A percentile compares a stretch with the other conserved stretches of the same genome.
Conservation (phyloP, 2,329 filamentous ascomycete genomes). For the Trichoderma semiorbis region DNA sequence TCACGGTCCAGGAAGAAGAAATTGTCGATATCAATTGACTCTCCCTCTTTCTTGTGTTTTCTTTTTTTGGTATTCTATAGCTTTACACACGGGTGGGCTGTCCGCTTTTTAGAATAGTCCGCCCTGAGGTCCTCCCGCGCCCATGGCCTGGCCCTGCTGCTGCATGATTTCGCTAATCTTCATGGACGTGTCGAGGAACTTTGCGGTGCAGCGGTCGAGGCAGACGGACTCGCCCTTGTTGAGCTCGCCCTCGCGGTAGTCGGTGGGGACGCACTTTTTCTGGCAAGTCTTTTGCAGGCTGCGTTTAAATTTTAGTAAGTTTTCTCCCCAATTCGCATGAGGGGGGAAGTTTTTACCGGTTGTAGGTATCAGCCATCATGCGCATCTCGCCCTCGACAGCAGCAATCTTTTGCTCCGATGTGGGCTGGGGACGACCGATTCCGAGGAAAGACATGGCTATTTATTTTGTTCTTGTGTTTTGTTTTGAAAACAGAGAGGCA, state of each 20-base stretch:
- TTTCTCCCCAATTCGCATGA: neutral
- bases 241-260: conserved; percentile 93
- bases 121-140: conserved; percentile 47
- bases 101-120: conserved; percentile 28
- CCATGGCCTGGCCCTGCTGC: conserved; percentile 69
- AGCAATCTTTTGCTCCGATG: conserved; percentile 95
- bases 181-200: conserved; percentile 98
- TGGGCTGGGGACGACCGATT: conserved; percentile 69
- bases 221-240: conserved; percentile 99
- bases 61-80: neutral
- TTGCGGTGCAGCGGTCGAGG: conserved; percentile 92
- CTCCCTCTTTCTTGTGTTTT: neutral
- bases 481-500: neutral
- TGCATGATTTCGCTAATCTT: conserved; percentile 98
- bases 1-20: neutral
- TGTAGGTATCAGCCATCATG: conserved; percentile 97
- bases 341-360: conserved; percentile 67
- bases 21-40: neutral
- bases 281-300: conserved; percentile 87
- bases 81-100: neutral
- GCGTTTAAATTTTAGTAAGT: neutral
- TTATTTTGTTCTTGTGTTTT: neutral
- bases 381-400: conserved; percentile 96
- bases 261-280: conserved; percentile 85
- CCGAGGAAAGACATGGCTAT: conserved; percentile 43